Percentiles rank a stretch among this genome's conserved stretches.
Evolutionary conservation across 768 basidiomycete species (phyloP).

Genomic region (Kockovaella imperatae): DNA sequence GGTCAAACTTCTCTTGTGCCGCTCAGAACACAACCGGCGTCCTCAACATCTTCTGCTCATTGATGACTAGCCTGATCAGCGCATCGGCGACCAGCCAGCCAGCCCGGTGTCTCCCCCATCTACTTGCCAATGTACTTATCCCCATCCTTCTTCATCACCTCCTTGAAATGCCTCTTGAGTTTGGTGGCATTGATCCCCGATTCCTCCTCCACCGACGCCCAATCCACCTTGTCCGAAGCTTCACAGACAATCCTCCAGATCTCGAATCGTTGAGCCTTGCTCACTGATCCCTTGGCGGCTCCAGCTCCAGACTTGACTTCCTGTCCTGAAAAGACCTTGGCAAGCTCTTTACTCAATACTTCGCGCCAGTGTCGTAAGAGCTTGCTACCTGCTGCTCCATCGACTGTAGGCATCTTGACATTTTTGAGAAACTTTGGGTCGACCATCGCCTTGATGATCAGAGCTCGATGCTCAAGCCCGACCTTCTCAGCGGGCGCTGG

Average conservation of each 20-base stretch:
- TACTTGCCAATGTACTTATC: constrained; percentile 8
- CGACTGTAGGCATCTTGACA: constrained; percentile 6
- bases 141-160: constrained; percentile 28
- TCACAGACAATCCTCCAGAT: constrained; percentile 24
- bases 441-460: constrained; percentile 15
- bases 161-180: constrained; percentile 32
- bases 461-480: constrained; percentile 1
- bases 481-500: constrained; percentile 24
- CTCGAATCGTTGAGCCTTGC: constrained; percentile 7
- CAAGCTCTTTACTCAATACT: constrained; percentile 21
- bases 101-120: no score
- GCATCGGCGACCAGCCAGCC: no score
- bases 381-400: constrained; percentile 9
- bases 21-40: no score
- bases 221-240: constrained; percentile 20
- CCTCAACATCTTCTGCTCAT: no score
- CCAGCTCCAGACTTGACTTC: constrained; percentile 1
- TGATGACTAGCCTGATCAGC: no score
- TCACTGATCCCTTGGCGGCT: constrained; percentile 8
- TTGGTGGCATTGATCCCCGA: constrained; percentile 10
- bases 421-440: constrained; percentile 6
- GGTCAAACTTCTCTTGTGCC: no score
- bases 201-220: constrained; percentile 9
- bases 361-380: constrained; percentile 30
- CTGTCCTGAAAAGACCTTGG: background rate